phyloP scores from a whole-genome alignment of 2,329 filamentous ascomycete genomes.

The Neopestalotiopsis sp. region DNA sequence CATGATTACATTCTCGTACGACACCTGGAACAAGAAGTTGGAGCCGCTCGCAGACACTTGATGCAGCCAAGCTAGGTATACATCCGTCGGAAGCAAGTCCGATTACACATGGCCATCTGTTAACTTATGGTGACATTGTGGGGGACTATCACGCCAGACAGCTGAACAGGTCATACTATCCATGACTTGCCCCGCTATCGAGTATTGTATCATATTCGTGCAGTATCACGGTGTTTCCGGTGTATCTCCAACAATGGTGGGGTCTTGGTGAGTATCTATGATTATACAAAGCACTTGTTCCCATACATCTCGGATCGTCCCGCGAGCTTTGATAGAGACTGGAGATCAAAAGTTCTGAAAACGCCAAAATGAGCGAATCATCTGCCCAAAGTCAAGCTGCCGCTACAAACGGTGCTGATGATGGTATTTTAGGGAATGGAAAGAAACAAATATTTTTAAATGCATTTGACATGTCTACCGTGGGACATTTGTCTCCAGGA shows the following conservation, averaged over 20 bases:
- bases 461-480: slow-evolving; percentile 70
- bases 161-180: not conserved
- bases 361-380: not conserved
- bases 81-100: not conserved
- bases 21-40: not conserved
- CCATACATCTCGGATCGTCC: not conserved
- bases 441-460: slow-evolving; percentile 66
- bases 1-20: too few species aligned
- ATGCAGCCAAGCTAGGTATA: not conserved
- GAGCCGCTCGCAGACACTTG: not conserved
- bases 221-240: slow-evolving; percentile 9
- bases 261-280: not conserved
- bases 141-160: slow-evolving; percentile 17
- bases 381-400: not conserved
- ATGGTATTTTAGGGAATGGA: slow-evolving; percentile 19
- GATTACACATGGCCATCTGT: not conserved
- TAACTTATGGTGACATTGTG: slow-evolving; percentile 2
- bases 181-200: slow-evolving; percentile 2
- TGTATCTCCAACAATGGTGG: not conserved
- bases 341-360: not conserved
- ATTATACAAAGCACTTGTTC: not conserved
- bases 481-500: slow-evolving; percentile 68
- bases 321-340: not conserved
- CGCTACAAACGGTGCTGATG: not conserved
- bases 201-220: slow-evolving; percentile 5